These are phyloP conservation scores for Termitomyces sp. DNA, from an alignment of 768 basidiomycete species.

Conservation along the genomic window DNA sequence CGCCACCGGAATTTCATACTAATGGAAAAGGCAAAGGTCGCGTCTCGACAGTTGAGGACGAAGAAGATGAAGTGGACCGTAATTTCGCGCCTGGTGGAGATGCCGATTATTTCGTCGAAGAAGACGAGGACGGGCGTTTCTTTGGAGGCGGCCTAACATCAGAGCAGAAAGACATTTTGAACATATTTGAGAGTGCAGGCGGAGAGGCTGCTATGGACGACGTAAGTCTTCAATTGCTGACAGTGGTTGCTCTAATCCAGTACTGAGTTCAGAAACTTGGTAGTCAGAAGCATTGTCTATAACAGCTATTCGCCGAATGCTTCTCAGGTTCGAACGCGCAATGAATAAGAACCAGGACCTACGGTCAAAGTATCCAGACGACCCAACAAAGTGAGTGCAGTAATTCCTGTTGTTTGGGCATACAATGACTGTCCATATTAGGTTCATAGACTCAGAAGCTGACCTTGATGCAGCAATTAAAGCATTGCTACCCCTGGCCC, in stretches of 20 bases:
- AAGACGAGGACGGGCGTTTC: slow-evolving; percentile 90
- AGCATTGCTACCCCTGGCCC: slow-evolving; percentile 83
- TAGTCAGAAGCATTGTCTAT: slow-evolving; percentile 70
- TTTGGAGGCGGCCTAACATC: slow-evolving; percentile 91
- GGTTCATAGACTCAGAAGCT: slow-evolving; percentile 98
- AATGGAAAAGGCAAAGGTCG: slow-evolving; percentile 29
- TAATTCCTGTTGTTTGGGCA: not conserved
- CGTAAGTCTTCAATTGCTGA: slow-evolving; percentile 41
- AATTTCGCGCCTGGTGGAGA: slow-evolving; percentile 84
- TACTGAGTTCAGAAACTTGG: slow-evolving; percentile 20
- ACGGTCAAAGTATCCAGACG: slow-evolving; percentile 90
- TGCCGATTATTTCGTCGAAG: slow-evolving; percentile 87
- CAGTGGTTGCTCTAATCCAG: slow-evolving; percentile 16
- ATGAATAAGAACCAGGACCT: slow-evolving; percentile 95
- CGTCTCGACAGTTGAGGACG: slow-evolving; percentile 61
- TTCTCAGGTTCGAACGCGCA: slow-evolving; percentile 83
- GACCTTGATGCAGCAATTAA: slow-evolving; percentile 90
- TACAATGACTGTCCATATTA: slow-evolving; percentile 27
- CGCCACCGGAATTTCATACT: slow-evolving; percentile 12
- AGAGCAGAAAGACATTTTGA: slow-evolving; percentile 93
- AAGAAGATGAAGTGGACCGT: slow-evolving; percentile 46
- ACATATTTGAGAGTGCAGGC: slow-evolving; percentile 83
- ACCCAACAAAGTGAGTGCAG: slow-evolving; percentile 76
- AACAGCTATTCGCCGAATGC: slow-evolving; percentile 66
- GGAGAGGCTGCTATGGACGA: slow-evolving; percentile 65